Evolutionary conservation across 495 filamentous ascomycete genomes (phyloP), one percentile per base, ranked within the genome.

Genomic region (Lophium mytilinum): DNA sequence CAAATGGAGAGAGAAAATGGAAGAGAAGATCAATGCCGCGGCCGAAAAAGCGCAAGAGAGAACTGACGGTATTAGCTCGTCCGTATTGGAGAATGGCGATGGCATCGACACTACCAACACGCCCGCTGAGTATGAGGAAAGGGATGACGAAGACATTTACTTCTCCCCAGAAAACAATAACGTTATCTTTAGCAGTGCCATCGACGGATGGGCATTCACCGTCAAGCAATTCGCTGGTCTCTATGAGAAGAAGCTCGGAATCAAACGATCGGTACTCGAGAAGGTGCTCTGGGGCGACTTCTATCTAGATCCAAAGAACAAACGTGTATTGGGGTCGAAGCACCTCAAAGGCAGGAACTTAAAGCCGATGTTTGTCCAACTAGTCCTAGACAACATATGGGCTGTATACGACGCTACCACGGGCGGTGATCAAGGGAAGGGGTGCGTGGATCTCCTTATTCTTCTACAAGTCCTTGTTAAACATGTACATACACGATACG

Each of bases 151-250:
- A 64, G 91, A 95, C 68, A 80, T 99, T 36, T 99, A 99, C 69
- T 99, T 99, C 73, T 89, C 91, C 9, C 93, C 93, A 0, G 94
- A 97, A 68, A 95, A 92, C 65, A 93, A 96, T 62, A 99, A 99
- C 66, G 93, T 99, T 68, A 96, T 99, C 56, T 99, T 99, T 64
- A 88, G 90, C 74, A 96, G 90, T 66, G 93, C 93, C 30, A 85
- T 95, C 49, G 93, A 99, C 66, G 93, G 94, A 37, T 99, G 93
- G 93, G 93, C 93, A 1, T 99, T 97, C 61, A 99, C 93, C 0
- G 80, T 95, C 17, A 82, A 88, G 36, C 93, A 99, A 67, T 99
- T 99, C 69, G 93, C 93, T 8, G 81, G 80, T 4, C 75, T 97
- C 43, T 97, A 96, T 67, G 93, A 99, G 71, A 95, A 89, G 75